Conservation (phyloP, 2,329 filamentous ascomycete species). For the Bipolaris gigantea region DNA sequence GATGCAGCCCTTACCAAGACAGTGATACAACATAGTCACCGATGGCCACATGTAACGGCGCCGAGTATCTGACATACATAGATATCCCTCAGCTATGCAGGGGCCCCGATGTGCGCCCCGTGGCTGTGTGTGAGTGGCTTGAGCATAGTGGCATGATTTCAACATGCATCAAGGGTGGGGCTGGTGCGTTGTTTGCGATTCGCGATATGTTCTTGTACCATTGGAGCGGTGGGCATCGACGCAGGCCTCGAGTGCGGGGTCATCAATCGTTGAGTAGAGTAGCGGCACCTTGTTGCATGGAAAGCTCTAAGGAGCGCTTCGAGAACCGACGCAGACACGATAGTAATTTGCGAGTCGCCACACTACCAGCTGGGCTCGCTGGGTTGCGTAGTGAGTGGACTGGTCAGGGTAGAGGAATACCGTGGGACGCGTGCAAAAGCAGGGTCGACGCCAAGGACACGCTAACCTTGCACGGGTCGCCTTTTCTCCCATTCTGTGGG, state of each 20-base stretch:
- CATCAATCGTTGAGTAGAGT: neutral
- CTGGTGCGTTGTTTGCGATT: conserved; percentile 15
- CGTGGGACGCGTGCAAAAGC: too few relatives aligned
- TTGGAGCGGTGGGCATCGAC: conserved; percentile 11
- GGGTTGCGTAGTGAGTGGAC: too few relatives aligned
- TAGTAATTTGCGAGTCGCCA: too few relatives aligned
- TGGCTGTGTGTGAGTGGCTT: conserved; percentile 27
- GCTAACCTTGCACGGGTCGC: too few relatives aligned
- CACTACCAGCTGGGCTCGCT: too few relatives aligned
- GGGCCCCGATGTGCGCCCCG: conserved; percentile 19
- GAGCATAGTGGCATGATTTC: conserved; percentile 16
- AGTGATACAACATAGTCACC: conserved; percentile 2
- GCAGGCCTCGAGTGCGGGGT: conserved; percentile 1
- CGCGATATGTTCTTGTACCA: conserved; percentile 7
- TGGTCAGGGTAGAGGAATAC: too few relatives aligned
- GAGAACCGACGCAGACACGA: too few relatives aligned
- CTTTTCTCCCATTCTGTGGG: too few relatives aligned
- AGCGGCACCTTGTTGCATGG: too few relatives aligned
- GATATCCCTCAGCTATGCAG: conserved; percentile 15
- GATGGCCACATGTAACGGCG: conserved; percentile 1
- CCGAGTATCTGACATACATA: conserved; percentile 9
- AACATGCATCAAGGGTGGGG: conserved; percentile 23
- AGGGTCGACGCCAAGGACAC: too few relatives aligned
- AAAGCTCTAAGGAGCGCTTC: too few relatives aligned
- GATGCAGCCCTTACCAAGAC: neutral